Evolutionary conservation across 1,284 basidiomycete species (phyloP).

Genomic region (Tetrapyrgos nigripes): DNA sequence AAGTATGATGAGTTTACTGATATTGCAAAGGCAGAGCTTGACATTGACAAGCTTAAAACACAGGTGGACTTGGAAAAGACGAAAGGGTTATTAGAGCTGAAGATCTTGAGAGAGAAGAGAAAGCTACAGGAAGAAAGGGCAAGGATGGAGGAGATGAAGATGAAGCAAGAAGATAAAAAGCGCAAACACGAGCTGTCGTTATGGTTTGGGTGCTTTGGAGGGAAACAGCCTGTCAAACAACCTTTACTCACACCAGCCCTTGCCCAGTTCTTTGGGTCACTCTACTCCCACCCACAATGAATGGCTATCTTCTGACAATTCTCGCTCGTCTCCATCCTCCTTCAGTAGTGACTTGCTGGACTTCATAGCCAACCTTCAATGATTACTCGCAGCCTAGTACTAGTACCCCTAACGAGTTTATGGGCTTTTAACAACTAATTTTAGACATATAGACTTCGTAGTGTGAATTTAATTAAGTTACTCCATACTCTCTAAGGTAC

Average conservation of each 20-base stretch:
- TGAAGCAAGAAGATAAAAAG: background rate
- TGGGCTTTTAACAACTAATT: background rate
- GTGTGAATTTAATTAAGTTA: too few species aligned
- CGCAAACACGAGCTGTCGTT: background rate
- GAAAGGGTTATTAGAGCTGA: background rate
- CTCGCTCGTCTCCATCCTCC: background rate
- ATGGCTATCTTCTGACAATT: background rate
- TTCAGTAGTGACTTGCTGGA: background rate
- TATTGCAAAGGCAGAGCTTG: background rate
- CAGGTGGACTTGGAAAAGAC: background rate
- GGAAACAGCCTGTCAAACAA: background rate
- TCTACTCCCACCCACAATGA: background rate
- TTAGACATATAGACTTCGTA: too few species aligned
- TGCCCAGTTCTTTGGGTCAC: background rate
- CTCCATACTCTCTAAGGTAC: background rate
- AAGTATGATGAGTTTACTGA: background rate
- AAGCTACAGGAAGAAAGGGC: too few species aligned
- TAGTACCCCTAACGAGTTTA: too few species aligned
- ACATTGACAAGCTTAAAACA: background rate
- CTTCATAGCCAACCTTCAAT: background rate
- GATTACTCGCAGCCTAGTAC: too few species aligned
- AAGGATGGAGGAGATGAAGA: too few species aligned
- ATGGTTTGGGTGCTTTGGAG: background rate
- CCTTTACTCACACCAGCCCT: background rate
- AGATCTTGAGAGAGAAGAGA: background rate